These are phyloP conservation scores for Apiospora phragmitis DNA, from an alignment of 2,329 filamentous ascomycete species.

Conservation along the genomic window DNA sequence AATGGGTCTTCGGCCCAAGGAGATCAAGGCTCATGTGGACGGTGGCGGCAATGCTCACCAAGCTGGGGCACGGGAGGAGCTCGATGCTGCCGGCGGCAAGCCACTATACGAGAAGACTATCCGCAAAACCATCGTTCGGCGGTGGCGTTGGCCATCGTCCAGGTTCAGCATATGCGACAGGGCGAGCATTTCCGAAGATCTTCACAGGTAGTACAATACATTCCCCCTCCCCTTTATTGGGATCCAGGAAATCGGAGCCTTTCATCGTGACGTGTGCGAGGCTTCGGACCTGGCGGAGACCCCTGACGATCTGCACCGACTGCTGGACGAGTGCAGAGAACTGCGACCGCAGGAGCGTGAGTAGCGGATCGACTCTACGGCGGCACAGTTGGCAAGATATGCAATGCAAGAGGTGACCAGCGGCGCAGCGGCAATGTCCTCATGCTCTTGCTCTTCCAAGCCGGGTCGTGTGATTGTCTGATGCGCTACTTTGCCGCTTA, in stretches of 20 bases:
- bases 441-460: conserved; percentile 11
- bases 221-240: conserved; percentile 11
- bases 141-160: conserved; percentile 13
- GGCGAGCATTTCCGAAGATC: conserved; percentile 12
- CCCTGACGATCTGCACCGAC: conserved; percentile 8
- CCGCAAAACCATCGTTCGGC: conserved; percentile 14
- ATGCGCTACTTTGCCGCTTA: conserved; percentile 14
- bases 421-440: conserved; percentile 10
- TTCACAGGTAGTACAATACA: conserved; percentile 12
- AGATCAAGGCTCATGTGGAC: conserved; percentile 12
- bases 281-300: conserved; percentile 6
- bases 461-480: conserved; percentile 13
- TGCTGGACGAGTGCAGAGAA: conserved; percentile 9
- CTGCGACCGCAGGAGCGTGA: conserved; percentile 1
- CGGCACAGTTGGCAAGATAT: neutral
- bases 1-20: conserved; percentile 11
- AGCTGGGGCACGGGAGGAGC: neutral
- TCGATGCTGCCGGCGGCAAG: conserved; percentile 13
- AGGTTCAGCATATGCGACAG: conserved; percentile 16
- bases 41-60: neutral
- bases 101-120: conserved; percentile 14
- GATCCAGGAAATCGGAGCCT: conserved; percentile 8
- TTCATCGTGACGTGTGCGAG: conserved; percentile 15
- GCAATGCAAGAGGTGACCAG: neutral
- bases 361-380: conserved; percentile 3